Conservation (phyloP, 805 yeast species). For the Saturnispora kantuleensis region DNA sequence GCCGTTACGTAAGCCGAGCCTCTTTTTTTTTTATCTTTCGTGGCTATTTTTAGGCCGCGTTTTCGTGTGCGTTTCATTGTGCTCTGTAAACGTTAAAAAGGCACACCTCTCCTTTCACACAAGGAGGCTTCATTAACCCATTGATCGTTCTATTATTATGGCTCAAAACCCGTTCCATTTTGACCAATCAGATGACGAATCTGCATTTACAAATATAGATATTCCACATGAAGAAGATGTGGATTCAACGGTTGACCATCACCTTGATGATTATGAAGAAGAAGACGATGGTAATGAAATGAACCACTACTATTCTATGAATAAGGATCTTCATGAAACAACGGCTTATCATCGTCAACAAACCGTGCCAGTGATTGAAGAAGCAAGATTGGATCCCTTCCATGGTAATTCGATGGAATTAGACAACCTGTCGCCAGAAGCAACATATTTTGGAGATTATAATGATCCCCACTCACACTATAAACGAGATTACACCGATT, state of each 20-base stretch:
- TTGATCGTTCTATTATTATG: background rate
- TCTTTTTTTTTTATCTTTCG: background rate
- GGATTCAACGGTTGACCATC: background rate
- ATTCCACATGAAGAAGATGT: background rate
- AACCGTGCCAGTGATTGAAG: too few species aligned
- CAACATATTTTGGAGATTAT: background rate
- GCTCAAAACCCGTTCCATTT: conserved; percentile 6
- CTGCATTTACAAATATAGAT: background rate
- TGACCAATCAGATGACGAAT: conserved; percentile 1
- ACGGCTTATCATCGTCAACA: background rate
- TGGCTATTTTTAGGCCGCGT: background rate
- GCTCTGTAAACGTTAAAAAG: background rate
- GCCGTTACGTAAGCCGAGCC: background rate
- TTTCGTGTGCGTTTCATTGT: background rate
- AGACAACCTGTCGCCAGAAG: background rate
- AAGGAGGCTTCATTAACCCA: background rate
- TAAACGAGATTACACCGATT: background rate
- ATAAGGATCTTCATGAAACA: background rate
- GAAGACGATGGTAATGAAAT: background rate
- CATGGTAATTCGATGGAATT: background rate
- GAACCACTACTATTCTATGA: too few species aligned
- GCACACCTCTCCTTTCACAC: background rate
- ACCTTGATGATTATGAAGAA: background rate
- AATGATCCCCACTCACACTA: background rate
- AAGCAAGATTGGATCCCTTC: background rate